phyloP scores from a whole-genome alignment of 768 basidiomycete species.

The Amanita exitialis region DNA sequence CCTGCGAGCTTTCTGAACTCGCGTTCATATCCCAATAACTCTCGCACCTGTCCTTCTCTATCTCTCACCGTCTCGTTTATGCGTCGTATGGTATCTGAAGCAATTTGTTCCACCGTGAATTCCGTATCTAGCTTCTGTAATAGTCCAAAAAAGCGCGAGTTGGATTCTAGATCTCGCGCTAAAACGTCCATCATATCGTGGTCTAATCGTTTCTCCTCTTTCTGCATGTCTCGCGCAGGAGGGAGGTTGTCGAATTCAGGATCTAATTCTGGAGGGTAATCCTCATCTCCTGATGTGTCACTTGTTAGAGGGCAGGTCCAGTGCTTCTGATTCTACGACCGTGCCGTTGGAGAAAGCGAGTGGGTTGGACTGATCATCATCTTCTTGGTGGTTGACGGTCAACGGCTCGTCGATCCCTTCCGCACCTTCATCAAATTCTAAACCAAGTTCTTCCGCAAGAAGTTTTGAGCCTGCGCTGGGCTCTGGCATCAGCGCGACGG shows the following conservation, averaged over 20 bases:
- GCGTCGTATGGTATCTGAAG: slow-evolving; percentile 67
- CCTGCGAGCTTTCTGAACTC: slow-evolving; percentile 70
- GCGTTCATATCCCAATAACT: slow-evolving; percentile 66
- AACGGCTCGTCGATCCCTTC: slow-evolving; percentile 68
- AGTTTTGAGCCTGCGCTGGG: slow-evolving; percentile 68
- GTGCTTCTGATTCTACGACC: slow-evolving; percentile 11
- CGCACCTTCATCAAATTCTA: slow-evolving; percentile 82
- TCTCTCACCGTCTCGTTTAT: slow-evolving; percentile 69
- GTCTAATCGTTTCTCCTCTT: slow-evolving; percentile 22
- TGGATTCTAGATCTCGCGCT: slow-evolving; percentile 64
- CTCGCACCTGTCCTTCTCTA: slow-evolving; percentile 75
- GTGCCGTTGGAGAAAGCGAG: slow-evolving; percentile 37
- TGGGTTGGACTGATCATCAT: slow-evolving; percentile 18
- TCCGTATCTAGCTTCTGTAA: slow-evolving; percentile 58
- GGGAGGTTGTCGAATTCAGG: slow-evolving; percentile 32
- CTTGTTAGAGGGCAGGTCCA: slow-evolving; percentile 19
- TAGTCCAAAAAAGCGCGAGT: slow-evolving; percentile 66
- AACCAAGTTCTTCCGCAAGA: slow-evolving; percentile 81
- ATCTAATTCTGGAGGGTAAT: slow-evolving; percentile 27
- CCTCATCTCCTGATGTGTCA: slow-evolving; percentile 19
- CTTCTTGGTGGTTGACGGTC: slow-evolving; percentile 15
- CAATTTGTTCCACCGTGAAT: slow-evolving; percentile 53
- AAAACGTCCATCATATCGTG: slow-evolving; percentile 68
- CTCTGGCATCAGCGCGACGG: slow-evolving; percentile 82
- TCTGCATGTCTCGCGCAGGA: slow-evolving; percentile 17